phyloP scores from a whole-genome alignment of 1,284 basidiomycete genomes.

The Phellopilus nigrolimitatus region DNA sequence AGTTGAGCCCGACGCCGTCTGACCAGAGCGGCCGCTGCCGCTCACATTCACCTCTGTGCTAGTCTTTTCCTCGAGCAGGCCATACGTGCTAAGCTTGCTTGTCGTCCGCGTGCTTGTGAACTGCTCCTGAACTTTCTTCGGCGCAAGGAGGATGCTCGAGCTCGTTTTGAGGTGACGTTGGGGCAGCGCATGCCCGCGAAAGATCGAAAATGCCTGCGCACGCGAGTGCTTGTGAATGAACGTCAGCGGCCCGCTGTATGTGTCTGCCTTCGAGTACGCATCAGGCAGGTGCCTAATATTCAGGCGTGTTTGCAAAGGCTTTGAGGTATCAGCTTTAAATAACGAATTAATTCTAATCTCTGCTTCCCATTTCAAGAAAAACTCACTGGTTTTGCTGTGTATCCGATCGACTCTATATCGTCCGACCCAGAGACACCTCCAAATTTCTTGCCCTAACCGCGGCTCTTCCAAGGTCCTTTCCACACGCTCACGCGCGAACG shows the following conservation, averaged over 20 bases:
- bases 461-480: slow-evolving; percentile 28
- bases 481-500: slow-evolving; percentile 53
- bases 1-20: slow-evolving; percentile 13
- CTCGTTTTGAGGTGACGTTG: slow-evolving; percentile 36
- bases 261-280: slow-evolving; percentile 38
- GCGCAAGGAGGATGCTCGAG: slow-evolving; percentile 57
- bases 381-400: slow-evolving; percentile 16
- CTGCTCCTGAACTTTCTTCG: slow-evolving; percentile 65
- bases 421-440: slow-evolving; percentile 63
- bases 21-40: slow-evolving; percentile 3
- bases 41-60: slow-evolving; percentile 1
- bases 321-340: slow-evolving; percentile 41
- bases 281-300: slow-evolving; percentile 54
- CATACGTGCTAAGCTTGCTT: slow-evolving; percentile 59
- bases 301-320: slow-evolving; percentile 62
- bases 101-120: slow-evolving; percentile 77
- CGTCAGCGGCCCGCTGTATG: slow-evolving; percentile 50
- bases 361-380: too few species aligned
- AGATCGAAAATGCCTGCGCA: slow-evolving; percentile 69
- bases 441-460: slow-evolving; percentile 56
- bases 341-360: too few species aligned
- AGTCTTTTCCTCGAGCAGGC: slow-evolving; percentile 48
- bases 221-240: slow-evolving; percentile 77
- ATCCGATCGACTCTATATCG: slow-evolving; percentile 53
- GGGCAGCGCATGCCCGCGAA: slow-evolving; percentile 49